Evolutionary conservation across 2,329 filamentous ascomycete species (phyloP).

Genomic region (Cladosporium sp.): DNA sequence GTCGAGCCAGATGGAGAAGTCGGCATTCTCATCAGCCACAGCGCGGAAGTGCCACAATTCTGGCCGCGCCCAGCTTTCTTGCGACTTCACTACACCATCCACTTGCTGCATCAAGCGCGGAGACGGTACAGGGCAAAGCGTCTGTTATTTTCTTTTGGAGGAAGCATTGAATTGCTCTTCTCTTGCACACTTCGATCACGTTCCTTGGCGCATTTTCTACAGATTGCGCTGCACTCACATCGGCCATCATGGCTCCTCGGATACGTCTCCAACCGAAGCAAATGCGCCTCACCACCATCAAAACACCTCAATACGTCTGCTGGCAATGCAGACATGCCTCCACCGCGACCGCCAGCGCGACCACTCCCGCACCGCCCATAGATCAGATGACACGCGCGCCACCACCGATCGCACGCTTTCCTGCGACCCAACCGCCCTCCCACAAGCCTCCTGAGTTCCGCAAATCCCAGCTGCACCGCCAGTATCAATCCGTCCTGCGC

Average conservation of each 20-base stretch:
- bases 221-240: not conserved
- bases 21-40: not conserved
- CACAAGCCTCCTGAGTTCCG: slow-evolving; percentile 81
- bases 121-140: not conserved
- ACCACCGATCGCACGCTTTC: slow-evolving; percentile 47
- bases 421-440: slow-evolving; percentile 75
- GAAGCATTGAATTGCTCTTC: slow-evolving; percentile 11
- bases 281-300: slow-evolving; percentile 29
- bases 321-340: slow-evolving; percentile 48
- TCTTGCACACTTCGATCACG: not conserved
- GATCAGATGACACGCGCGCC: slow-evolving; percentile 44
- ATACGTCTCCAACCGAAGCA: slow-evolving; percentile 39
- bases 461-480: slow-evolving; percentile 82
- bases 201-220: not conserved
- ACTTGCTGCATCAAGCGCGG: no score
- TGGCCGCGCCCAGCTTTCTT: slow-evolving; percentile 7
- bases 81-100: slow-evolving; percentile 8
- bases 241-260: slow-evolving; percentile 50
- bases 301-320: slow-evolving; percentile 28
- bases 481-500: slow-evolving; percentile 83
- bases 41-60: slow-evolving; percentile 9
- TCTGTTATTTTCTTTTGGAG: no score
- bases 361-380: slow-evolving; percentile 50
- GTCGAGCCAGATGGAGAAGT: slow-evolving; percentile 1
- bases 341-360: slow-evolving; percentile 41